phyloP scores from a whole-genome alignment of 2,329 filamentous ascomycete genomes.

The Alternaria gaisen region DNA sequence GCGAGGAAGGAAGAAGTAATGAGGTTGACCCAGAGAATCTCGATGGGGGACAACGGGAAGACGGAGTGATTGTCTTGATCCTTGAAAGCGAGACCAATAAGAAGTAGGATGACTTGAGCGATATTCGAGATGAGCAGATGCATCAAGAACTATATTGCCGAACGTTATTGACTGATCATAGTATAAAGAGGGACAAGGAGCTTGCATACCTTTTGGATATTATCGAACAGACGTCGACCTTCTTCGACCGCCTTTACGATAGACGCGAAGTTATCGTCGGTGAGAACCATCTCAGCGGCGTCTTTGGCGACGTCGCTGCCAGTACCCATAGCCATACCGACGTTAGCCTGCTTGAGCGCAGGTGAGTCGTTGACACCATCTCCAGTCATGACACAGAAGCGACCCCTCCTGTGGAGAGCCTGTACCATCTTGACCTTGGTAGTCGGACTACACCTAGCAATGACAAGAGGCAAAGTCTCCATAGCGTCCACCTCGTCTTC shows the following conservation, averaged over 20 bases:
- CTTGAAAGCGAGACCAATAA: constrained; percentile 58
- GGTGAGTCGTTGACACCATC: constrained; percentile 55
- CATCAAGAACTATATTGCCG: constrained; percentile 50
- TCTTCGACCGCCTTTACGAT: constrained; percentile 54
- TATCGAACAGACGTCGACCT: constrained; percentile 53
- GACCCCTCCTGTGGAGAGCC: constrained; percentile 49
- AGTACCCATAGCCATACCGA: constrained; percentile 55
- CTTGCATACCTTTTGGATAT: constrained; percentile 50
- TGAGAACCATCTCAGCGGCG: constrained; percentile 53
- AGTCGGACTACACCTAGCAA: constrained; percentile 57
- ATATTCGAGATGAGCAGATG: constrained; percentile 60
- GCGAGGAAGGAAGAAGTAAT: constrained; percentile 59
- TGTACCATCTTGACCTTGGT: constrained; percentile 61
- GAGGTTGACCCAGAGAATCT: constrained; percentile 60
- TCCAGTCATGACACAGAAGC: constrained; percentile 56
- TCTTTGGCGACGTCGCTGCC: constrained; percentile 54
- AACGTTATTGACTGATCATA: neutral
- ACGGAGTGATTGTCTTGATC: constrained; percentile 54
- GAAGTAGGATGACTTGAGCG: constrained; percentile 57
- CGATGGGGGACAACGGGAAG: constrained; percentile 58
- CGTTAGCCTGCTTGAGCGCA: constrained; percentile 52
- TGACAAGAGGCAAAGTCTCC: constrained; percentile 54
- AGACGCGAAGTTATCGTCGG: constrained; percentile 54
- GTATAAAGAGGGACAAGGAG: neutral
- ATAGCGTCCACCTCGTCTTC: constrained; percentile 55